A percentile compares a stretch with the other conserved stretches of the same genome.
These are phyloP conservation scores for Metschnikowia borealis DNA, from an alignment of 805 yeast genomes.

Conservation along the genomic window DNA sequence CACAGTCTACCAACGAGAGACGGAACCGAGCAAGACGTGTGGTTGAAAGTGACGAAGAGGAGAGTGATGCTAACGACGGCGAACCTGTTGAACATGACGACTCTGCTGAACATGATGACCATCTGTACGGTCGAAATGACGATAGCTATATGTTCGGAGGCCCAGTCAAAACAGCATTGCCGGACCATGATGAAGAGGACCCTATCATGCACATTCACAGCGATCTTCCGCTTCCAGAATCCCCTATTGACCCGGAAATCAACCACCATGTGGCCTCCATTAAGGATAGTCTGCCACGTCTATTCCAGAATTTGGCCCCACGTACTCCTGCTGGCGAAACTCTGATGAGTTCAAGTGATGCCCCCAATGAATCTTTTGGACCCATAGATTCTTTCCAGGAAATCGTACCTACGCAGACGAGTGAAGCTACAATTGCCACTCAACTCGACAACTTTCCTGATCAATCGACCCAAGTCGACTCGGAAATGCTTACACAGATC, in stretches of 20 bases:
- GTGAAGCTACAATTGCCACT: slow-evolving; percentile 13
- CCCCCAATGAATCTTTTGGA: background rate
- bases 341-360: slow-evolving; percentile 4
- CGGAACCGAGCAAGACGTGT: slow-evolving; percentile 8
- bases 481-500: slow-evolving; percentile 5
- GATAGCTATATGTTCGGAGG: slow-evolving; percentile 20
- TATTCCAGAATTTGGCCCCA: slow-evolving; percentile 31
- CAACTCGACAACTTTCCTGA: slow-evolving; percentile 14
- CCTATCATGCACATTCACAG: slow-evolving; percentile 17
- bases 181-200: slow-evolving; percentile 10
- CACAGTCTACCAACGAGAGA: background rate
- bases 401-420: slow-evolving; percentile 12
- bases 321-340: slow-evolving; percentile 7
- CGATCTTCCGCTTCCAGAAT: slow-evolving; percentile 9
- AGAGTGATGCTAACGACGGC: background rate
- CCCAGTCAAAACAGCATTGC: slow-evolving; percentile 1
- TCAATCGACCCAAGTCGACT: slow-evolving; percentile 9
- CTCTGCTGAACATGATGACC: slow-evolving; percentile 10
- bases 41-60: slow-evolving; percentile 15
- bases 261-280: slow-evolving; percentile 3
- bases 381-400: slow-evolving; percentile 20
- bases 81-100: background rate
- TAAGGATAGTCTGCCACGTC: slow-evolving; percentile 6
- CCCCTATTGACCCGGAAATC: slow-evolving; percentile 6
- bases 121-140: slow-evolving; percentile 13